Evolutionary conservation across 805 yeast species (phyloP).

Genomic region (Metschnikowia sp.): DNA sequence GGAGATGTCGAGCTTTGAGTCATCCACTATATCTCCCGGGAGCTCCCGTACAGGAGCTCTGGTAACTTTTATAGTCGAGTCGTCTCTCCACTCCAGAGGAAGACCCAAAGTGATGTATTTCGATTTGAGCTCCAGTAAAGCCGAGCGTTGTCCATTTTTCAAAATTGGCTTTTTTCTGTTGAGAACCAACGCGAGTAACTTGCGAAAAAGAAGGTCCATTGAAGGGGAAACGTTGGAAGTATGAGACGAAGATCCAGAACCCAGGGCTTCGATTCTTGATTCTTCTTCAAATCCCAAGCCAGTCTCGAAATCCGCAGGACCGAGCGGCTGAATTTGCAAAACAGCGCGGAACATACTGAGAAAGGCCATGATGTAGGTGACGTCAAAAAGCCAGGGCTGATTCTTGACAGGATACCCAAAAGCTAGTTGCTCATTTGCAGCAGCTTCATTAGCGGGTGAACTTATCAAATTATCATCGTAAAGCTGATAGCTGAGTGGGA

Average conservation of each 20-base stretch:
- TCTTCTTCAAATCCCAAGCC: conserved; percentile 27
- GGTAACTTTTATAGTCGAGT: conserved; percentile 7
- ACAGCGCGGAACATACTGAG: conserved; percentile 30
- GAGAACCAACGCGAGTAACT: conserved; percentile 32
- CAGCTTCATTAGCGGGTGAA: conserved; percentile 17
- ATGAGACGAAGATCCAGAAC: neutral
- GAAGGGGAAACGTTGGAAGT: conserved; percentile 20
- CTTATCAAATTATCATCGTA: conserved; percentile 36
- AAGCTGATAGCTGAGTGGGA: conserved; percentile 31
- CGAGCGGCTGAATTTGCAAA: conserved; percentile 22
- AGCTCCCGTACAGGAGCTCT: conserved; percentile 6
- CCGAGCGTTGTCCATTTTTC: conserved; percentile 23
- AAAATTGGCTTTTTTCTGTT: conserved; percentile 34
- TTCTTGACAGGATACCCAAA: conserved; percentile 31
- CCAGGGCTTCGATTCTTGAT: neutral
- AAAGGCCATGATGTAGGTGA: conserved; percentile 30
- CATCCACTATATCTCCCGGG: conserved; percentile 22
- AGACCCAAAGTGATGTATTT: conserved; percentile 27
- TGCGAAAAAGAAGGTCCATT: conserved; percentile 33
- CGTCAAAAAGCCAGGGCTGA: conserved; percentile 26
- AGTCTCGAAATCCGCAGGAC: conserved; percentile 38
- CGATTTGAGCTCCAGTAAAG: conserved; percentile 34
- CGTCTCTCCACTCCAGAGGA: conserved; percentile 39
- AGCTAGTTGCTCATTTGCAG: conserved; percentile 27
- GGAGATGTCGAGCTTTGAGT: conserved; percentile 20